Conservation (phyloP, 1,284 basidiomycete species). For the Kwoniella shivajii region DNA sequence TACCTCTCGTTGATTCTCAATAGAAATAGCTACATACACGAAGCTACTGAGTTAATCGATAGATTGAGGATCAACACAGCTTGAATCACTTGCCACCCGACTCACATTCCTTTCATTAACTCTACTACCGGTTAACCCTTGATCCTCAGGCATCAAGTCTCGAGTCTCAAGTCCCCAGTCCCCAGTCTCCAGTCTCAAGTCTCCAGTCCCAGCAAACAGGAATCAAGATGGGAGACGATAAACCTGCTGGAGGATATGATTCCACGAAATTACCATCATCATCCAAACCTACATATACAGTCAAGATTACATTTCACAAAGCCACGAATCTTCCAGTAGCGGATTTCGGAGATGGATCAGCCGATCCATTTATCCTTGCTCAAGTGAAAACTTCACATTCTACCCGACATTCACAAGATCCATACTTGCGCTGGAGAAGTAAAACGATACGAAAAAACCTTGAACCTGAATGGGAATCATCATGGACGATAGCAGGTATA, state of each 20-base stretch:
- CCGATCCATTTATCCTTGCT: slow-evolving; percentile 57
- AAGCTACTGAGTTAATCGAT: no score
- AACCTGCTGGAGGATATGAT: slow-evolving; percentile 45
- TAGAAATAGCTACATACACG: slow-evolving; percentile 3
- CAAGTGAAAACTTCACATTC: slow-evolving; percentile 36
- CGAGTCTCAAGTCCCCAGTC: not conserved
- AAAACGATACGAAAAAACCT: slow-evolving; percentile 52
- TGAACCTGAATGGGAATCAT: slow-evolving; percentile 55
- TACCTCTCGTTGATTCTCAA: not conserved
- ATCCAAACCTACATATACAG: slow-evolving; percentile 47
- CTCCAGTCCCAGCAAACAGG: not conserved
- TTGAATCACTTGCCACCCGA: no score
- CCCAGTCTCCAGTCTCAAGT: not conserved
- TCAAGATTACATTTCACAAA: slow-evolving; percentile 56
- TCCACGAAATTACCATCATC: slow-evolving; percentile 33
- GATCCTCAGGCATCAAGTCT: not conserved
- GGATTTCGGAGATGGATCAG: slow-evolving; percentile 52
- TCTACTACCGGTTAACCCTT: no score
- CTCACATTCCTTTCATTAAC: no score
- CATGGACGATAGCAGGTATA: slow-evolving; percentile 58
- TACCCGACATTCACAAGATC: slow-evolving; percentile 41
- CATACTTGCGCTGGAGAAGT: slow-evolving; percentile 54
- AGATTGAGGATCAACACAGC: no score
- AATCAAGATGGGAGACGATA: slow-evolving; percentile 12
- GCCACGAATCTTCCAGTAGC: slow-evolving; percentile 56